Percentiles rank a stretch among this genome's conserved stretches.
Evolutionary conservation across 306 rosid species (phyloP).

Genomic region (Vicia faba): DNA sequence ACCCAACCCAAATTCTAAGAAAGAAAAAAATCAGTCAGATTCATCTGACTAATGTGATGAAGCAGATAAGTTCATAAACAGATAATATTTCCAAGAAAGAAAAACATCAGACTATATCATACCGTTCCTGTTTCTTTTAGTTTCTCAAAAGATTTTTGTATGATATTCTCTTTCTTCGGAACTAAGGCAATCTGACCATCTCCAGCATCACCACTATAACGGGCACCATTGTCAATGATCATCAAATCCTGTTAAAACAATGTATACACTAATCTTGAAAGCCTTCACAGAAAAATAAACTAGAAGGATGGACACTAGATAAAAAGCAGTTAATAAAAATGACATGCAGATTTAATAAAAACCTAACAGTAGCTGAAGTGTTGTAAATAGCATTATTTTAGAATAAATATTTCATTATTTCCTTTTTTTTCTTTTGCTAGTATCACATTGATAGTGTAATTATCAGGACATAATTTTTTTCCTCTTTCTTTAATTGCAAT

Average conservation of each 20-base stretch:
- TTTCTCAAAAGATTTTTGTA: conserved; percentile 74
- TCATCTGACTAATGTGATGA: conserved; percentile 2
- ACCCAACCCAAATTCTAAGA: no score
- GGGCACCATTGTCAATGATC: conserved; percentile 53
- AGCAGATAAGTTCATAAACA: conserved; percentile 27
- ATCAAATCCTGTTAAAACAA: conserved; percentile 54
- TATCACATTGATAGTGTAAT: not conserved
- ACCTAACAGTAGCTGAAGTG: not conserved
- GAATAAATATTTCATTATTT: not conserved
- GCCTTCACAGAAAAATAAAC: not conserved
- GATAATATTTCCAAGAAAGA: conserved; percentile 28
- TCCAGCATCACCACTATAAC: conserved; percentile 41
- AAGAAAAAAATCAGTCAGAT: no score
- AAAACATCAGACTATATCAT: conserved; percentile 37
- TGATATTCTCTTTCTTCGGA: conserved; percentile 64
- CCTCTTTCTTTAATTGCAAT: not conserved
- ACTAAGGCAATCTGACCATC: conserved; percentile 54
- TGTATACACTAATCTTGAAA: conserved; percentile 29
- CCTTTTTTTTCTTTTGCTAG: not conserved
- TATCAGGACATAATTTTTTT: not conserved
- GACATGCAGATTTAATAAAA: conserved; percentile 19
- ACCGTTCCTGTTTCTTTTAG: conserved; percentile 84
- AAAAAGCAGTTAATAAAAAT: conserved; percentile 23
- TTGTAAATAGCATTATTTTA: not conserved
- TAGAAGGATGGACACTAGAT: not conserved